phyloP scores from a whole-genome alignment of 768 basidiomycete species.

The Pleurotus ostreatus region DNA sequence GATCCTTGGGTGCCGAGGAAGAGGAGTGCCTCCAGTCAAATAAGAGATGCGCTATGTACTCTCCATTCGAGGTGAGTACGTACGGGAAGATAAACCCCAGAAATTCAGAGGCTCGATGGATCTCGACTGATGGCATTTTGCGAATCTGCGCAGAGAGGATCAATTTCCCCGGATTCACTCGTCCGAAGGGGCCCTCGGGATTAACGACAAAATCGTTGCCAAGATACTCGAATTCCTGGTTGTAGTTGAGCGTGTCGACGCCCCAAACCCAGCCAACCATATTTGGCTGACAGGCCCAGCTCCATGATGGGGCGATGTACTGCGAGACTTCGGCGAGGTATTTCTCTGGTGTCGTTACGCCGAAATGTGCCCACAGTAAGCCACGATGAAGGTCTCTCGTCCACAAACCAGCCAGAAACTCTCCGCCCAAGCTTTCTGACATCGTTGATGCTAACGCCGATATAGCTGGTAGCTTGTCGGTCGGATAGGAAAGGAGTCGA shows the following conservation, averaged over 20 bases:
- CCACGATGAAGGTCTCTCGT: background rate
- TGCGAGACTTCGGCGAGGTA: background rate
- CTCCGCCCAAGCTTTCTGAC: background rate
- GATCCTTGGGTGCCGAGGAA: background rate
- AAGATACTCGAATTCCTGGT: background rate
- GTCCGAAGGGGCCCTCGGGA: background rate
- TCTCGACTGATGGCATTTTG: background rate
- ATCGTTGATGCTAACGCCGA: background rate
- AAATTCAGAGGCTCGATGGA: background rate
- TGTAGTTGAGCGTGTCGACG: background rate
- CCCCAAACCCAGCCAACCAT: background rate
- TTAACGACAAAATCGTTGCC: background rate
- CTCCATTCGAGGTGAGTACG: background rate
- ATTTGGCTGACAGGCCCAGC: conserved; percentile 1
- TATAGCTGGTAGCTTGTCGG: background rate
- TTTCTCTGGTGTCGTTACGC: background rate
- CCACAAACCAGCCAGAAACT: background rate
- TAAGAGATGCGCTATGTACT: background rate
- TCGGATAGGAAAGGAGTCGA: background rate
- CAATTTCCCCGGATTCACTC: background rate
- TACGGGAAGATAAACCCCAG: background rate
- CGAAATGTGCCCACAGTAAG: background rate
- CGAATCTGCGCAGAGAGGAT: background rate
- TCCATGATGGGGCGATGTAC: background rate
- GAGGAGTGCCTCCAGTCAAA: conserved; percentile 1